phyloP scores from a whole-genome alignment of 2,329 filamentous ascomycete species.

The Pseudonectria buxi region DNA sequence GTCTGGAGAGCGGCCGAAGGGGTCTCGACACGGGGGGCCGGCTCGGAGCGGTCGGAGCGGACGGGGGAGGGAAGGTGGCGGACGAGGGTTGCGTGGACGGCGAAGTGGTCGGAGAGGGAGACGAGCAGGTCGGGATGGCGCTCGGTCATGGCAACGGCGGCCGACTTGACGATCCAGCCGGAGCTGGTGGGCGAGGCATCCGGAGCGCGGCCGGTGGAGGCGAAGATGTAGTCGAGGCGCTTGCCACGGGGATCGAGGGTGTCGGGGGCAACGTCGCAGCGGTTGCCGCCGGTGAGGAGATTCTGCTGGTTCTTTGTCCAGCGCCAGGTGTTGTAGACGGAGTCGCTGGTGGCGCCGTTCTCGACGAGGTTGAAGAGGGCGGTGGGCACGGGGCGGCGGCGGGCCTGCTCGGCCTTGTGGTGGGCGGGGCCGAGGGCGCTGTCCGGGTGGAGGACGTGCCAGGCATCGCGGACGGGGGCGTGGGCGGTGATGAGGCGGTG shows the following conservation, averaged over 20 bases:
- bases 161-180: conserved; percentile 63
- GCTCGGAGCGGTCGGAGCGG: conserved; percentile 4
- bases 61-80: conserved; percentile 32
- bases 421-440: conserved; percentile 71
- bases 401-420: conserved; percentile 58
- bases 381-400: conserved; percentile 62
- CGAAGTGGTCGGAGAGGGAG: conserved; percentile 92
- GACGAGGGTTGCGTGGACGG: conserved; percentile 71
- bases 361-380: conserved; percentile 70
- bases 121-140: conserved; percentile 75
- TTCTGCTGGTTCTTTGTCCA: conserved; percentile 71
- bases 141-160: conserved; percentile 70
- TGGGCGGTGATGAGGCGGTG: conserved; percentile 77
- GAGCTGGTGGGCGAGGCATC: conserved; percentile 25
- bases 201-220: conserved; percentile 44
- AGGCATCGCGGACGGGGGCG: conserved; percentile 72
- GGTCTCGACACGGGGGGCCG: conserved; percentile 11
- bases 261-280: conserved; percentile 53
- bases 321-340: conserved; percentile 84
- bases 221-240: conserved; percentile 91
- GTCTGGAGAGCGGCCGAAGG: conserved; percentile 19
- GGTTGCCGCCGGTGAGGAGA: conserved; percentile 52
- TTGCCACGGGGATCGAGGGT: conserved; percentile 70
- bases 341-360: conserved; percentile 86
- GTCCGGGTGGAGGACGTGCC: conserved; percentile 77